Conservation (phyloP, 768 basidiomycete genomes). For the Suillus alpinus region DNA sequence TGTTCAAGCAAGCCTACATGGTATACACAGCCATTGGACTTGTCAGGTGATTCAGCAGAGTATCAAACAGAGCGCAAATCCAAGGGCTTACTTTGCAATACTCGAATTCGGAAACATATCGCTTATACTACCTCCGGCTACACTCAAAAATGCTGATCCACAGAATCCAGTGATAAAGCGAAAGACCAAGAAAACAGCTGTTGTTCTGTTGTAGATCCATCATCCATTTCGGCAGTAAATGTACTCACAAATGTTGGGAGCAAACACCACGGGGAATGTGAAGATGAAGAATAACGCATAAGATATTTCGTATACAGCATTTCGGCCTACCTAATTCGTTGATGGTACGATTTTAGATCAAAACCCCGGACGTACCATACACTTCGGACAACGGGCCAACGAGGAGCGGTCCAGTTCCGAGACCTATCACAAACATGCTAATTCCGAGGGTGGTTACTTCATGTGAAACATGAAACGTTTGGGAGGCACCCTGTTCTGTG, state of each 20-base stretch:
- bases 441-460: constrained; percentile 51
- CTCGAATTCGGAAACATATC: constrained; percentile 54
- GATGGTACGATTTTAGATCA: neutral
- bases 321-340: constrained; percentile 44
- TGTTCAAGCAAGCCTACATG: constrained; percentile 22
- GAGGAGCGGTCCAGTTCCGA: constrained; percentile 32
- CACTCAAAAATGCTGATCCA: constrained; percentile 57
- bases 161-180: constrained; percentile 55
- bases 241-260: constrained; percentile 53
- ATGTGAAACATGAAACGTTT: constrained; percentile 48
- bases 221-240: neutral
- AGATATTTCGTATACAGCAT: constrained; percentile 58
- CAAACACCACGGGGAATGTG: constrained; percentile 75
- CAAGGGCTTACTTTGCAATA: constrained; percentile 52
- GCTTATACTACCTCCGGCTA: constrained; percentile 58
- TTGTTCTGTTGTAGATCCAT: neutral
- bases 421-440: constrained; percentile 42
- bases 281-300: constrained; percentile 61
- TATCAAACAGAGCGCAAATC: neutral
- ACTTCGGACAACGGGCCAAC: constrained; percentile 43
- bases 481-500: constrained; percentile 57
- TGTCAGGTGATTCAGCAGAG: constrained; percentile 8
- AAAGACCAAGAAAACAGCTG: constrained; percentile 62
- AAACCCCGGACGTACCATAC: constrained; percentile 18
- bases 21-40: constrained; percentile 60